Evolutionary conservation across 1,139 yeast species (phyloP), one percentile per base, ranked within the genome.

Genomic region (Candida albicans): DNA sequence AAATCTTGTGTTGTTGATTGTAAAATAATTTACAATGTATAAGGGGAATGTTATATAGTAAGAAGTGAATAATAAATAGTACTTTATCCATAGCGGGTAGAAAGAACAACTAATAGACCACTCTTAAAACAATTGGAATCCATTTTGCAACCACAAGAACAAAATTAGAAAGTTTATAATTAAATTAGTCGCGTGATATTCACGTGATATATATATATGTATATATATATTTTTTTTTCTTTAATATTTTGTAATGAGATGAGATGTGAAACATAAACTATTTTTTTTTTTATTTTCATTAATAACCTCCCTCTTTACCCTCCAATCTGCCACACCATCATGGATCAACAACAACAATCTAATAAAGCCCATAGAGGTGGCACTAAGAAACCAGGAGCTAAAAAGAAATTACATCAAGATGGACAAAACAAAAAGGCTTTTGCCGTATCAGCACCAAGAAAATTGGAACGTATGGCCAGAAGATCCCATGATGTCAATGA

Each of bases 401-500:
- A 90, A 73, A 84, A 87, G 75, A 88, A 88, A 70, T 74, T 89
- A 50, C 97, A 90, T 61, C 83, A 87, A 43, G 90, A 90, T 65
- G 98, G 98, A 18, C 87, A 82, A 54, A 91, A 91, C 72, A 93
- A 87, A 12, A 90, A 90, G 68, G 99, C 98, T 1, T 93, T 90
- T 69, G 95, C 96, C 1, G 96, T 91, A 26, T 73, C 89, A 40
- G 95, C 95, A 28, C 98, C 98, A 2, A 84, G 95, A 26, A 90
- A 89, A 64, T 76, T 90, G 62, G 91, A 88, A 56, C 77, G 88
- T 51, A 84, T 79, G 75, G 96, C 96, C 48, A 78, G 82, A 60
- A 77, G 99, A 64, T 70, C 95, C 8, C 85, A 86, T 50, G 99
- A 93, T 61, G 83, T 84, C 33, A 84, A 84, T 52, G 99, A 95